Base-by-base conservation (phyloP, 2,329 filamentous ascomycete species). In the Apiospora sp. region DNA sequence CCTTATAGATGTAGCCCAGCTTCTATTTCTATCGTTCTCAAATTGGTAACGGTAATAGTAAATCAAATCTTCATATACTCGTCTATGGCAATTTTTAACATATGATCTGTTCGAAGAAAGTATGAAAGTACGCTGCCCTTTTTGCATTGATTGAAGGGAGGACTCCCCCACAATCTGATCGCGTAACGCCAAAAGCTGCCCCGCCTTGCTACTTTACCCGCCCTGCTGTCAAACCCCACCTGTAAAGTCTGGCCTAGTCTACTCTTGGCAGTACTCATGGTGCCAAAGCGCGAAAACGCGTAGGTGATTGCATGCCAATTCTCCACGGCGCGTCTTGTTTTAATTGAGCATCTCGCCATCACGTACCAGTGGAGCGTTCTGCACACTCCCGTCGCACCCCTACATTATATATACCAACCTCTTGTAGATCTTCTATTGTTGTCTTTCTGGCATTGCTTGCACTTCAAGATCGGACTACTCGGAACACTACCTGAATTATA, bases 311-410 rank as follows among this genome's bases (percentile, higher is more conserved):
- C n/a, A 70, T 72, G 37, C 27, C 24, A 43, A 51, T 27, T 27
- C 24, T 61, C 68, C 74, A 71, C 67, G 70, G 69, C 74, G 74
- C 74, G 75, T 75, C 34, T 22, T 12, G 58, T 22, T 72, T 69
- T 69, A 58, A 74, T 69, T 72, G 71, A 72, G 64, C n/a, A 49
- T 22, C 43, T 64, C 51, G 73, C 70, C 72, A 34, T 64, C 70
- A 34, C 70, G 71, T 67, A 58, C 27, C 51, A 34, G 24, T 58
- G 14, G 27, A 54, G 30, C 51, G 16, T 19, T 34, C 54, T 37
- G 54, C 30, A 61, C 22, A 37, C 30, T 61, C 30, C 54, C 54
- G 54, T n/a, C 54, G 30, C 19, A 37, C 61, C 41, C 10, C 44
- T 49, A n/a, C 46, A 14, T 67, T 44, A 44, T 58, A 67, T 24